Evolutionary conservation across 2,329 filamentous ascomycete species (phyloP).

Genomic region (Lizonia empirigonia): DNA sequence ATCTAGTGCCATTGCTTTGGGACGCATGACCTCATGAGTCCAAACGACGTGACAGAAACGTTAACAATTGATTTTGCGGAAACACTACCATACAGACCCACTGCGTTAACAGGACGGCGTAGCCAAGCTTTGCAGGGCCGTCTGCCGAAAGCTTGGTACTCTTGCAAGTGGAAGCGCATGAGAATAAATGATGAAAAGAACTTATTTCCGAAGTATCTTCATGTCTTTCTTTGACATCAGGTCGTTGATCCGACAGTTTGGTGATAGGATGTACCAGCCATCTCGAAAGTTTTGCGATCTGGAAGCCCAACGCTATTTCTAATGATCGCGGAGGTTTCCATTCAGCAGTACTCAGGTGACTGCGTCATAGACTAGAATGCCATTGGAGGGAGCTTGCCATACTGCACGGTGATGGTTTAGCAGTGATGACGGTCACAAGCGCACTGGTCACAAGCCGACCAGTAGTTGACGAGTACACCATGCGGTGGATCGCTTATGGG

Average conservation of each 20-base stretch:
- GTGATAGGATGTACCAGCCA: not conserved
- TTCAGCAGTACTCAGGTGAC: not conserved
- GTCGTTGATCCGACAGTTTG: no score
- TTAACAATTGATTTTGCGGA: not conserved
- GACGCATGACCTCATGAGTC: conserved; percentile 11
- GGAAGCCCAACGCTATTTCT: not conserved
- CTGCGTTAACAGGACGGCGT: not conserved
- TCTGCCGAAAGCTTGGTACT: conserved; percentile 11
- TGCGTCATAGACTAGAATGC: conserved; percentile 9
- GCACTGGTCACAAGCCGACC: not conserved
- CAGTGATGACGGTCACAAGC: not conserved
- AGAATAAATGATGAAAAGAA: not conserved
- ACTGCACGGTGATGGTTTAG: not conserved
- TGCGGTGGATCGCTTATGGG: no score
- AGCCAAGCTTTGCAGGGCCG: conserved; percentile 11
- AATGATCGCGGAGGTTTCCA: conserved; percentile 11
- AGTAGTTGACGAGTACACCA: not conserved
- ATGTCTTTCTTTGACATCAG: no score
- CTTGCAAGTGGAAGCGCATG: not conserved
- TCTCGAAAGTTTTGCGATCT: conserved; percentile 4
- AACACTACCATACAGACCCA: not conserved
- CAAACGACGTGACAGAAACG: not conserved
- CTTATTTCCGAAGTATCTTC: not conserved
- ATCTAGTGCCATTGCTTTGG: not conserved
- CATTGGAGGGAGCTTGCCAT: not conserved